phyloP scores from a whole-genome alignment of 2,329 filamentous ascomycete species.

The Tricladium varicosporioides region DNA sequence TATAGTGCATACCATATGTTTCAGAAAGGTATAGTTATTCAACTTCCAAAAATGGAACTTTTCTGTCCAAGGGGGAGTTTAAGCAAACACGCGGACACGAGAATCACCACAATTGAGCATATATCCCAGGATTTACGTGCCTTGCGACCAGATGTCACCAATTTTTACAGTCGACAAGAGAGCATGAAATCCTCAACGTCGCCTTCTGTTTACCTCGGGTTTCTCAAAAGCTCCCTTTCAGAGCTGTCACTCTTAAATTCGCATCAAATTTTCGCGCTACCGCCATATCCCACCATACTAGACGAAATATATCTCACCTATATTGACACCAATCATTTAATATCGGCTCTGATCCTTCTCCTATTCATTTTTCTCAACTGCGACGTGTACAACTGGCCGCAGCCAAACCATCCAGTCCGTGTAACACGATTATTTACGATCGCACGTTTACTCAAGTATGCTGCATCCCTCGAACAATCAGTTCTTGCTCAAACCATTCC shows the following conservation, averaged over 20 bases:
- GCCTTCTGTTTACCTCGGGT: not conserved
- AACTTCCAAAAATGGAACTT: constrained; percentile 4
- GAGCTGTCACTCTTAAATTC: not conserved
- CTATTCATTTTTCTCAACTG: constrained; percentile 33
- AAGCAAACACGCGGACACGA: not conserved
- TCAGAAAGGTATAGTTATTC: not conserved
- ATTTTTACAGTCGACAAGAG: not conserved
- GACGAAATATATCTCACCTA: constrained; percentile 44
- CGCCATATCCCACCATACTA: constrained; percentile 36
- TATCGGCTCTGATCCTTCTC: constrained; percentile 45
- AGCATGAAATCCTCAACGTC: not conserved
- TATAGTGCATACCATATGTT: constrained; percentile 20
- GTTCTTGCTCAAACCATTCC: not conserved
- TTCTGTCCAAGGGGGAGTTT: not conserved
- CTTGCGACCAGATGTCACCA: not conserved
- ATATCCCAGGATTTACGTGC: not conserved
- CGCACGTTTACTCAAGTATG: constrained; percentile 51
- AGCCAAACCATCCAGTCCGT: constrained; percentile 49
- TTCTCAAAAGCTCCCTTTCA: not conserved
- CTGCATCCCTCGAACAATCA: constrained; percentile 38
- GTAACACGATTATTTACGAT: constrained; percentile 51
- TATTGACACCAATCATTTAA: constrained; percentile 39
- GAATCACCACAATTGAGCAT: not conserved
- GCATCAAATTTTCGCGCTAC: constrained; percentile 11
- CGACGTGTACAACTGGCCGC: constrained; percentile 49